Evolutionary conservation across 2,329 filamentous ascomycete species (phyloP).

Genomic region (Phialemonium atrogriseum): DNA sequence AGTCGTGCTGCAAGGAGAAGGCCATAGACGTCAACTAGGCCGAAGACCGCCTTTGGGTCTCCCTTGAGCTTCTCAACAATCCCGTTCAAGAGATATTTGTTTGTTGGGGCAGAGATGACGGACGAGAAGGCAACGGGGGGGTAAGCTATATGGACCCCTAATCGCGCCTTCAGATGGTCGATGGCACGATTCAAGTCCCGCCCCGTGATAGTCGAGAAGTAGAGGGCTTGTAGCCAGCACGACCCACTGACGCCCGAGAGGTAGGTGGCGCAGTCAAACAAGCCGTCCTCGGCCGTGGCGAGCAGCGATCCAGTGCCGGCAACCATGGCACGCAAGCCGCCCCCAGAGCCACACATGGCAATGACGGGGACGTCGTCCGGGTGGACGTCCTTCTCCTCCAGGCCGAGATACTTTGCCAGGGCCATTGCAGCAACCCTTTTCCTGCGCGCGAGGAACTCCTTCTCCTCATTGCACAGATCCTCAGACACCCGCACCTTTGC

Average conservation of each 20-base stretch:
- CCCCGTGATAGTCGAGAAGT: slow-evolving; percentile 68
- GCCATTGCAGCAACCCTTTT: slow-evolving; percentile 61
- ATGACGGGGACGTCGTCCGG: slow-evolving; percentile 90
- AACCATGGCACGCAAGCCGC: slow-evolving; percentile 81
- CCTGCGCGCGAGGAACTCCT: slow-evolving; percentile 61
- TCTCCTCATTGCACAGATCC: slow-evolving; percentile 76
- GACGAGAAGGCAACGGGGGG: slow-evolving; percentile 76
- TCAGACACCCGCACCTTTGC: slow-evolving; percentile 75
- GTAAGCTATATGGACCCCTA: slow-evolving; percentile 86
- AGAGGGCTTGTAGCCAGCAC: slow-evolving; percentile 89
- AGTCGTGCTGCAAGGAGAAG: slow-evolving; percentile 76
- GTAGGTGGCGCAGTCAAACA: slow-evolving; percentile 93
- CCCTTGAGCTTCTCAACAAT: slow-evolving; percentile 88
- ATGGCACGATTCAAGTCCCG: slow-evolving; percentile 63
- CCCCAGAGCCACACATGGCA: slow-evolving; percentile 89
- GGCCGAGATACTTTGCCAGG: slow-evolving; percentile 71
- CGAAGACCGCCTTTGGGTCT: slow-evolving; percentile 71
- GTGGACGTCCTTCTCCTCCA: slow-evolving; percentile 75
- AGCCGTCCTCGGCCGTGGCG: slow-evolving; percentile 73
- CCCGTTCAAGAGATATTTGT: slow-evolving; percentile 81
- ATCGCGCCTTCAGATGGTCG: slow-evolving; percentile 76
- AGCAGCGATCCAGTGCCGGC: slow-evolving; percentile 83
- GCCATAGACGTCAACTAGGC: slow-evolving; percentile 89
- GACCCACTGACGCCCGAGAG: slow-evolving; percentile 92
- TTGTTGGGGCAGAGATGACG: slow-evolving; percentile 82